A percentile compares a stretch with the other conserved stretches of the same genome.
Evolutionary conservation across 2,329 filamentous ascomycete species (phyloP).

Genomic region (Colletotrichum chrysophilum): DNA sequence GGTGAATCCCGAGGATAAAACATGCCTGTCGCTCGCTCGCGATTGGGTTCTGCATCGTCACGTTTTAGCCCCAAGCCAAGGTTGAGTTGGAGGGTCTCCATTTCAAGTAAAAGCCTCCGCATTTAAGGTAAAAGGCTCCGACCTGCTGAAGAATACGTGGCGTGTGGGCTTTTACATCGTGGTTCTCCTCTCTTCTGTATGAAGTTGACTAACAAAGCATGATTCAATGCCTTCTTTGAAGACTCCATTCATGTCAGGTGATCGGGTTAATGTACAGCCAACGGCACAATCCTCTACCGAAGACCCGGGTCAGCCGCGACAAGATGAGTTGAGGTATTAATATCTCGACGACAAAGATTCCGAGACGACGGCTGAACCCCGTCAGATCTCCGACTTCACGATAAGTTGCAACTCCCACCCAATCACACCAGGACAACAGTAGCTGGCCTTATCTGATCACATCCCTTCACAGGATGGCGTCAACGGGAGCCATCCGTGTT

Average conservation of each 20-base stretch:
- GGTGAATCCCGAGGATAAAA: conserved; percentile 2
- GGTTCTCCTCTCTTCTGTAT: background rate
- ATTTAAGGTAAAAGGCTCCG: background rate
- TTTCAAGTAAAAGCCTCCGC: background rate
- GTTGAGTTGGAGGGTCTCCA: background rate
- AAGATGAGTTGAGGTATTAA: background rate
- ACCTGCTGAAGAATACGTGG: background rate
- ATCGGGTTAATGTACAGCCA: background rate
- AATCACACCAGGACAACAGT: background rate
- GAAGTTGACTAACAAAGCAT: background rate
- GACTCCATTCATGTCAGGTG: background rate
- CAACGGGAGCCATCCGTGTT: background rate
- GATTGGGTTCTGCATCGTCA: background rate
- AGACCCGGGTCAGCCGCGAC: background rate
- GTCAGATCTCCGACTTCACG: background rate
- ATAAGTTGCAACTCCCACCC: background rate
- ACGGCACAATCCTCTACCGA: background rate
- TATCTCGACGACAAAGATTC: background rate
- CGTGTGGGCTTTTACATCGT: background rate
- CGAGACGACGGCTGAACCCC: background rate
- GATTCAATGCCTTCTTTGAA: fast-evolving
- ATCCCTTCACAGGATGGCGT: background rate
- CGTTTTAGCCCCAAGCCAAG: background rate
- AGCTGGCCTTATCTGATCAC: background rate
- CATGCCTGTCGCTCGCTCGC: background rate